Base-by-base conservation (phyloP, 345 rosid genomes). In the Dipteronia dyeriana region DNA sequence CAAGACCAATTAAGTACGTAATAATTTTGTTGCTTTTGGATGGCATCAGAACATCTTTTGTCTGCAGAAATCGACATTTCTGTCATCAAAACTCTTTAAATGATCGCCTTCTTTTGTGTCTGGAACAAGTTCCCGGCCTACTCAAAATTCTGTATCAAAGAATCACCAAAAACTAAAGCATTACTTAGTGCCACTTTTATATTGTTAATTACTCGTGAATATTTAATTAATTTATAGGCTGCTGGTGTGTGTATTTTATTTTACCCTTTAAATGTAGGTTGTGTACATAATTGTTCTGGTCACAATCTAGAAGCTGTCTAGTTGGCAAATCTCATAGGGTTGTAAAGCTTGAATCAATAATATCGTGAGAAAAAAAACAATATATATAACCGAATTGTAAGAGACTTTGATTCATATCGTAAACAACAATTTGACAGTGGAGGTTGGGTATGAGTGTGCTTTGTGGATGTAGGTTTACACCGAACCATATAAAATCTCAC, bases 41-140 rank as follows among this genome's bases (percentile, higher is more conserved):
- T 66, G 8, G 70, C 12, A 66, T 66, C 43, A 17, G 43, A 71
- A 71, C 17, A 56, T 11, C 63, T 22, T 71, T 3, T 71, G 19
- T 12, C 31, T n/a, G 6, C 17, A 66, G 9, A 53, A 53, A 51
- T 70, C 26, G 62, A 70, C 39, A 0, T 49, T 70, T 70, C 61
- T 31, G 43, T 22, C 14, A 22, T 38, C 41, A 22, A 63, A 17
- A 3, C 29, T 74, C 70, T 26, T n/a, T 43, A 47, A 64, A n/a
- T 47, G 10, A 6, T 61, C 70, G 70, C 59, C 77, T 64, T 23
- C 57, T 70, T 74, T 64, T 74, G 70, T 74, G 70, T 74, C 77
- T 29, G 34, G 38, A 73, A 41, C 38, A 41, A 59, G 76, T 62
- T 26, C 23, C 38, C 1, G 13, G 22, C n/a, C 5, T 25, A 13